These are phyloP conservation scores for Paspalum vaginatum DNA, from an alignment of 176 grass and related monocot species.

Conservation along the genomic window DNA sequence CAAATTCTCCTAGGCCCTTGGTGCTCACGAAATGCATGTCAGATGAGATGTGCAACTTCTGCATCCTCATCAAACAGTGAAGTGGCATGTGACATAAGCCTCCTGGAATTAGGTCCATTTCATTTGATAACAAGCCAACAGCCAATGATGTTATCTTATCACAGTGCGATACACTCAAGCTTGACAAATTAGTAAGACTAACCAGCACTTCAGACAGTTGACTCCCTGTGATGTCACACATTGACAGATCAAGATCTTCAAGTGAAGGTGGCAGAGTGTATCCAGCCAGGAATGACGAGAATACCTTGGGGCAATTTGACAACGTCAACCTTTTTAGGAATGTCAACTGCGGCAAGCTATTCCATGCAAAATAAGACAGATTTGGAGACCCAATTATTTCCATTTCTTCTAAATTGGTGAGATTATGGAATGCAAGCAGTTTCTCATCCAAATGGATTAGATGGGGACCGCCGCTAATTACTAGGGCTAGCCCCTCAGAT, in stretches of 20 bases:
- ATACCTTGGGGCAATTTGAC: slow-evolving; percentile 2
- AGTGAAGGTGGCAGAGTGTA: slow-evolving; percentile 14
- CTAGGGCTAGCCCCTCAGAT: slow-evolving; percentile 14
- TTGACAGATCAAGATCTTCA: slow-evolving; percentile 9
- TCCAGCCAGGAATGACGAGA: neutral
- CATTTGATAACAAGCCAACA: slow-evolving; percentile 7
- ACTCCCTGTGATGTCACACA: neutral
- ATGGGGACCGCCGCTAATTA: neutral
- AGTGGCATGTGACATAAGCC: neutral
- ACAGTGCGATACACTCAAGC: slow-evolving; percentile 12
- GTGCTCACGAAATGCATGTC: slow-evolving; percentile 17
- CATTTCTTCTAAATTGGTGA: slow-evolving; percentile 19
- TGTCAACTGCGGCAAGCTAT: neutral
- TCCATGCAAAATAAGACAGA: slow-evolving; percentile 20
- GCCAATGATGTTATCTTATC: slow-evolving; percentile 13
- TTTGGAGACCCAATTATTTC: neutral
- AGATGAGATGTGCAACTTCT: slow-evolving; percentile 5
- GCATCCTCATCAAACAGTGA: neutral
- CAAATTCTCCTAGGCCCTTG: slow-evolving; percentile 9
- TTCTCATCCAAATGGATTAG: slow-evolving; percentile 1
- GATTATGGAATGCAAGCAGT: slow-evolving; percentile 13
- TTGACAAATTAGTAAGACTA: slow-evolving; percentile 22
- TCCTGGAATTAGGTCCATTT: neutral
- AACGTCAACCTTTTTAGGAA: slow-evolving; percentile 14
- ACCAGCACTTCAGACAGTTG: slow-evolving; percentile 5